Evolutionary conservation across 169 alveolate genomes (phyloP), one percentile per base, ranked within the genome.

Genomic region (Eimeria tenella): DNA sequence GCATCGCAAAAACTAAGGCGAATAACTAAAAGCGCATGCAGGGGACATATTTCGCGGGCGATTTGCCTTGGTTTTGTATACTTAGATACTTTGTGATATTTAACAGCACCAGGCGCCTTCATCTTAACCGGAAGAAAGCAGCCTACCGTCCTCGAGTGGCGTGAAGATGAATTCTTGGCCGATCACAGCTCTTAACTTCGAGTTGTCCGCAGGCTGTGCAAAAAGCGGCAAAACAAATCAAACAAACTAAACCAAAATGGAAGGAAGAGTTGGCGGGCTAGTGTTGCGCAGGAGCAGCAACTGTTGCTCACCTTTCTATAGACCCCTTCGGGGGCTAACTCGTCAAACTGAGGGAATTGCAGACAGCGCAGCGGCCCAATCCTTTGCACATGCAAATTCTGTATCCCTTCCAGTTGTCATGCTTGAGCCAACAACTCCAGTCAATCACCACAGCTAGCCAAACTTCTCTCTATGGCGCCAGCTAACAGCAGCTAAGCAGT

Each of bases 121-220:
- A 31, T 15, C 63, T 49, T 11, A 60, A 42, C 21, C 63, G 9
- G 19, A 74, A 42, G 53, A 5, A 81, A 53, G 25, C 55, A 23
- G 50, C 55, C 50, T 49, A 83, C 91, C 91, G 56, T 83, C 91
- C 50, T 83, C 91, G 11, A 83, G 21, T 4, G 91, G 91, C 31
- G 91, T 83, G 62, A 83, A 83, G 21, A 83, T 74, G 70, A 83
- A 83, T 83, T 83, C 91, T 21, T 42, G 56, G 62, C 91, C 91
- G 31, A 83, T 60, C 7, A 83, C 62, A 13, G 19, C 53, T 60
- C 91, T 83, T 60, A 83, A 49, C 49, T 83, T 83, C 52, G 77
- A 58, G 68, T 83, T 83, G 91, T 83, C 91, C 17, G 91, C 91
- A 49, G 91, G 91, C 91, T 83, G 79, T 9, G 89, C 84, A 55